These are phyloP conservation scores for Tuber borchii DNA, from an alignment of 495 filamentous ascomycete genomes.

Conservation along the genomic window DNA sequence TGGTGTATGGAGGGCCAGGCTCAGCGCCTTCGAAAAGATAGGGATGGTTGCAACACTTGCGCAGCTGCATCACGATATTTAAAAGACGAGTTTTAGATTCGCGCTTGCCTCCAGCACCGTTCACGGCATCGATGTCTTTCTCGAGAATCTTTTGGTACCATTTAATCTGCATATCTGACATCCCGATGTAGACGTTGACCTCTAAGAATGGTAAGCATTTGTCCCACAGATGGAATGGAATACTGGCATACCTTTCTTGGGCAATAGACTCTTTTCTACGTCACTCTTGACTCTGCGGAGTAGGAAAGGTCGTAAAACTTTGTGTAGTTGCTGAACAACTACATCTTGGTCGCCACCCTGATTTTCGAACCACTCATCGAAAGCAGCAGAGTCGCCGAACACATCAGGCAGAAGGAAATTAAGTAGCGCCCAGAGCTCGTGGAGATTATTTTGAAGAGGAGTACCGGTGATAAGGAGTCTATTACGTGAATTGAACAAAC, in stretches of 20 bases:
- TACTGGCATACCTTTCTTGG: constrained; percentile 61
- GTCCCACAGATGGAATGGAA: constrained; percentile 1
- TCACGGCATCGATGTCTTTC: constrained; percentile 98
- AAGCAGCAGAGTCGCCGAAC: constrained; percentile 95
- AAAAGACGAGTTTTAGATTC: constrained; percentile 99
- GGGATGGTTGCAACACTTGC: constrained; percentile 98
- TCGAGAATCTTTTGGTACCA: constrained; percentile 99
- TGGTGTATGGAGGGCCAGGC: constrained; percentile 94
- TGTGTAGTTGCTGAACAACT: constrained; percentile 95
- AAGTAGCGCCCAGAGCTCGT: constrained; percentile 97
- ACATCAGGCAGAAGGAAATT: constrained; percentile 97
- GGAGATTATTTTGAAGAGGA: constrained; percentile 94
- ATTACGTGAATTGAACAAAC: constrained; percentile 92
- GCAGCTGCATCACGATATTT: constrained; percentile 99
- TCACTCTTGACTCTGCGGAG: constrained; percentile 95
- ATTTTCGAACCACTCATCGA: constrained; percentile 93
- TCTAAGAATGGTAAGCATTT: constrained; percentile 47
- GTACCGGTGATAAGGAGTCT: constrained; percentile 94
- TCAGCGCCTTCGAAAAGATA: constrained; percentile 98
- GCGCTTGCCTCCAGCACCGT: constrained; percentile 88
- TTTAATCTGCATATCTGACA: constrained; percentile 98
- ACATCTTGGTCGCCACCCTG: constrained; percentile 86
- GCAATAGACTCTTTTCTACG: constrained; percentile 94
- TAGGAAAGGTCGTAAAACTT: constrained; percentile 87
- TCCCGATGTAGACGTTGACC: constrained; percentile 91